Evolutionary conservation across 768 basidiomycete species (phyloP).

Genomic region (Leccinum obscurum): DNA sequence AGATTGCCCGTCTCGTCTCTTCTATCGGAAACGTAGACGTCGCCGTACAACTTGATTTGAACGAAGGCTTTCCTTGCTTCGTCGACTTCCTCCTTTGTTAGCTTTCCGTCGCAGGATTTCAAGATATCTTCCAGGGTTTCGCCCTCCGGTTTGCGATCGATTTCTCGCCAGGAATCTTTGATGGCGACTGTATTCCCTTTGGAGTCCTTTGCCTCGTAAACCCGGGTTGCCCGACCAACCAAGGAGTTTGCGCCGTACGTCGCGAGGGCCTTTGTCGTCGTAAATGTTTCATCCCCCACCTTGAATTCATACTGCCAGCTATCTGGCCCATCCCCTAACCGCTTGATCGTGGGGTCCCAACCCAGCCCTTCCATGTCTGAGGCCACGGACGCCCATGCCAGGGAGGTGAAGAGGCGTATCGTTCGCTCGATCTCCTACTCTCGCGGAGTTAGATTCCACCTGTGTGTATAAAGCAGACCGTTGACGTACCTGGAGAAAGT

Average conservation of each 20-base stretch:
- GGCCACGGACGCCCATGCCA: no score
- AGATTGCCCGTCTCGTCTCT: neutral
- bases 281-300: neutral
- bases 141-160: neutral
- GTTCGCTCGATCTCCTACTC: no score
- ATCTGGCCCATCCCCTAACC: no score
- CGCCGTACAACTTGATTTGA: neutral
- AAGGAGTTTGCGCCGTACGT: conserved; percentile 3
- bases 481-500: conserved; percentile 1
- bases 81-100: no score
- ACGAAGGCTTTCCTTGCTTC: neutral
- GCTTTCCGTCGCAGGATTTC: neutral
- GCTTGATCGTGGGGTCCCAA: conserved; percentile 1
- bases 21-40: neutral
- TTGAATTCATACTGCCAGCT: neutral
- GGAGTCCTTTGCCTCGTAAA: conserved; percentile 1
- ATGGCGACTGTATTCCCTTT: neutral
- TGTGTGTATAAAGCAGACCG: neutral
- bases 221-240: neutral
- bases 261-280: neutral
- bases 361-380: no score
- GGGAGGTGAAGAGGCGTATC: no score
- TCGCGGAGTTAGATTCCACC: no score
- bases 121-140: neutral
- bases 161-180: conserved; percentile 10